phyloP scores from a whole-genome alignment of 495 filamentous ascomycete species.

The Talaromyces nanjingensis region DNA sequence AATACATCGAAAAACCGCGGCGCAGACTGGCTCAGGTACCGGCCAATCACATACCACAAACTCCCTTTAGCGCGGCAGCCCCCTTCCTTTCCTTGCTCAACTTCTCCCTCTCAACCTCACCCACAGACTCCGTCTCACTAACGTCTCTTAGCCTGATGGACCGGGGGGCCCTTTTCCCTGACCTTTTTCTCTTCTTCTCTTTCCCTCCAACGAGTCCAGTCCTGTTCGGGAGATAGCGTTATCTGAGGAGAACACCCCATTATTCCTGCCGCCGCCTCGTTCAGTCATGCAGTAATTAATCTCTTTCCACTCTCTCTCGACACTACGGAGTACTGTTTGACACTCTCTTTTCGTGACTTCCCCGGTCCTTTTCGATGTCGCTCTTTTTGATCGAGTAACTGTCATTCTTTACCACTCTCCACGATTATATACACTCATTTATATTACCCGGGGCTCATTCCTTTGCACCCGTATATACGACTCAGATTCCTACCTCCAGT shows the following conservation, averaged over 20 bases:
- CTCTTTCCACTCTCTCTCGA: conserved; percentile 1
- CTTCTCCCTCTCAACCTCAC: not conserved
- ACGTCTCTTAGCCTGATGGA: not conserved
- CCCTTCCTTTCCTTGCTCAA: not conserved
- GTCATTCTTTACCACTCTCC: not conserved
- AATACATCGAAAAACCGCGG: not conserved
- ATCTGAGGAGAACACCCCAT: not conserved
- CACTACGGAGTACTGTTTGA: not conserved
- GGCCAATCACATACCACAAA: not conserved
- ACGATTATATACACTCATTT: conserved; percentile 3
- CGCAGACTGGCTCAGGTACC: conserved; percentile 3
- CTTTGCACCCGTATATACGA: not conserved
- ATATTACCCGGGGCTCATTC: not conserved
- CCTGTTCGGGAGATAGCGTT: conserved; percentile 1
- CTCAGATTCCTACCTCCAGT: not conserved
- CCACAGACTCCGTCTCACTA: not conserved
- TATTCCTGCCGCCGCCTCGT: not conserved
- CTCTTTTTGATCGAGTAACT: conserved; percentile 3
- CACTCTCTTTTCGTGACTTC: not conserved
- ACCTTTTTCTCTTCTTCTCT: not conserved
- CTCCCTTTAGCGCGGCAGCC: not conserved
- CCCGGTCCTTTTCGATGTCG: conserved; percentile 3
- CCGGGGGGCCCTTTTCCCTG: not conserved
- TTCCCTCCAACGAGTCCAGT: not conserved
- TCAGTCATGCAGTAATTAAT: not conserved